Conservation (phyloP, 73 alveolate species). For the Blepharisma stoltei region DNA sequence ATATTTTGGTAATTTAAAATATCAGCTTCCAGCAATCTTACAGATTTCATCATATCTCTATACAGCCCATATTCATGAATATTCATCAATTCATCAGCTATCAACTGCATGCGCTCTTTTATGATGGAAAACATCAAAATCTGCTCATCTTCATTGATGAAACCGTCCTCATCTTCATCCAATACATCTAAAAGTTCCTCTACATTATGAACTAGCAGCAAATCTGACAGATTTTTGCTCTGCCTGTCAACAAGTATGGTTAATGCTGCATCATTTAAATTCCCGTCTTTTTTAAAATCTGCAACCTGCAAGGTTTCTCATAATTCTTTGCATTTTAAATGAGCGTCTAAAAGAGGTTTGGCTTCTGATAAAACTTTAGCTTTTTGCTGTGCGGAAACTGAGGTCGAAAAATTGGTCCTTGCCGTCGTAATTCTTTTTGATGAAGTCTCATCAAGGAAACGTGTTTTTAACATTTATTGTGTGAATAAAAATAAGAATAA, state of each 20-base stretch:
- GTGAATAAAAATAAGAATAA: no score
- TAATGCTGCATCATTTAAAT: conserved; percentile 78
- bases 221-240: conserved; percentile 60
- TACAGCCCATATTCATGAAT: conserved; percentile 63
- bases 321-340: conserved; percentile 69
- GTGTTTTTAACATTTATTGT: no score
- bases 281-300: conserved; percentile 83
- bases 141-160: conserved; percentile 85
- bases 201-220: conserved; percentile 64
- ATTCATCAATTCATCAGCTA: conserved; percentile 70
- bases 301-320: conserved; percentile 84
- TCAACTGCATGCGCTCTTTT: conserved; percentile 66
- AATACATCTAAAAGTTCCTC: conserved; percentile 73
- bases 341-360: conserved; percentile 48
- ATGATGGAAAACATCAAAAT: conserved; percentile 68
- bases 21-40: conserved; percentile 35
- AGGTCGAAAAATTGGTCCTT: background rate
- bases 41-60: conserved; percentile 78
- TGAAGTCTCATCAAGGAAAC: no score
- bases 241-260: conserved; percentile 73
- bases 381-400: background rate
- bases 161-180: conserved; percentile 83
- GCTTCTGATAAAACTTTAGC: conserved; percentile 43
- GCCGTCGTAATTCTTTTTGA: no score
- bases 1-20: conserved; percentile 25